Percentiles rank a stretch among this genome's conserved stretches.
Evolutionary conservation across 164 flowering plant species (phyloP).

Genomic region (Buxus sempervirens): DNA sequence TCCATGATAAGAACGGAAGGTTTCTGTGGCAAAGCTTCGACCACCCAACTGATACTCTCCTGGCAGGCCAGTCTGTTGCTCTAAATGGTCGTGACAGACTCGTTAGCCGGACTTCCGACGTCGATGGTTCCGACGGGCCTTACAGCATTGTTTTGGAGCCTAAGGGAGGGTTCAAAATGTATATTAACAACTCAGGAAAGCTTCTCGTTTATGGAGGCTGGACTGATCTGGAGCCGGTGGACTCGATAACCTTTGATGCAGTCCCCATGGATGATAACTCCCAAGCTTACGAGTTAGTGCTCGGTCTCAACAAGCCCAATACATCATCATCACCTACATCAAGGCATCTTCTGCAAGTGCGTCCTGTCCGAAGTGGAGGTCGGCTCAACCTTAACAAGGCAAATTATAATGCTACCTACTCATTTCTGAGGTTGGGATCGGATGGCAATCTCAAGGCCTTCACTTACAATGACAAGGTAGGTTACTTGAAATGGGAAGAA

Average conservation of each 20-base stretch:
- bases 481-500: slow-evolving; percentile 20
- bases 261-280: slow-evolving; percentile 6
- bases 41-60: slow-evolving; percentile 46
- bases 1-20: slow-evolving; percentile 32
- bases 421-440: slow-evolving; percentile 19
- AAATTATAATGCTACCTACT: slow-evolving; percentile 25
- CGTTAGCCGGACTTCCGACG: slow-evolving; percentile 22
- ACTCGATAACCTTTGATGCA: slow-evolving; percentile 5
- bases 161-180: slow-evolving; percentile 10
- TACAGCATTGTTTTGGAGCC: slow-evolving; percentile 24
- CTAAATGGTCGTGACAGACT: slow-evolving; percentile 18
- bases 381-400: neutral
- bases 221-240: neutral
- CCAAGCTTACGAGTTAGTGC: slow-evolving; percentile 11
- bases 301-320: neutral
- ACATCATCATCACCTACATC: neutral
- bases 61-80: slow-evolving; percentile 45
- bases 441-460: slow-evolving; percentile 34
- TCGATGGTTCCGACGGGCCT: slow-evolving; percentile 20
- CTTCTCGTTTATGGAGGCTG: neutral
- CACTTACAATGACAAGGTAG: slow-evolving; percentile 24
- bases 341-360: slow-evolving; percentile 10
- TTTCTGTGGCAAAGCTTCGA: slow-evolving; percentile 62
- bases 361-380: neutral
- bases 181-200: neutral